A percentile compares a stretch with the other conserved stretches of the same genome.
These are phyloP conservation scores for Colletotrichum caudatum DNA, from an alignment of 2,329 filamentous ascomycete genomes.

Conservation along the genomic window DNA sequence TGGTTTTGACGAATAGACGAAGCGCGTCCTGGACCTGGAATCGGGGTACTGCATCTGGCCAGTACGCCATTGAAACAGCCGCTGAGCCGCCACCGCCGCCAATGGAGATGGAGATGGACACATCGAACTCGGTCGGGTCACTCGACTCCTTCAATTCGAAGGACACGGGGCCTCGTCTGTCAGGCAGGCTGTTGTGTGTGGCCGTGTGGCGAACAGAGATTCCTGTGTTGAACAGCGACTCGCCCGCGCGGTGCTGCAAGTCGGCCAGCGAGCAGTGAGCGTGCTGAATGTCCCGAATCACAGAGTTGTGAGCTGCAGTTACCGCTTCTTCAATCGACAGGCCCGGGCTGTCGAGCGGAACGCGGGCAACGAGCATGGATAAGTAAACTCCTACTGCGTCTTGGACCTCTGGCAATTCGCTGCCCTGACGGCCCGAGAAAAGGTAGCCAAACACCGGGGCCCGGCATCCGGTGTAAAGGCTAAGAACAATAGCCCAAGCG, in stretches of 20 bases:
- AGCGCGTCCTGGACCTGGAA: too few relatives aligned
- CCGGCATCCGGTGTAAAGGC: neutral
- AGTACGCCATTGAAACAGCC: neutral
- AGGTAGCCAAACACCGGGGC: neutral
- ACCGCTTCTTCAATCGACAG: neutral
- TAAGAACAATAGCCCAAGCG: neutral
- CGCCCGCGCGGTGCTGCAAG: neutral
- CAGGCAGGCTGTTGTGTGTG: neutral
- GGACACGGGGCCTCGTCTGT: neutral
- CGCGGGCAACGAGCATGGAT: neutral
- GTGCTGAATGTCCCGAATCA: neutral
- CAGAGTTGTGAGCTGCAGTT: neutral
- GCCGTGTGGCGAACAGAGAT: neutral
- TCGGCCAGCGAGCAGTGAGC: neutral
- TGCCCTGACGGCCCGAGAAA: neutral
- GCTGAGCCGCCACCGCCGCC: neutral
- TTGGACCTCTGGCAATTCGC: neutral
- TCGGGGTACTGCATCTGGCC: neutral
- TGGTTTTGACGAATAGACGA: too few relatives aligned
- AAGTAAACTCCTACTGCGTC: neutral
- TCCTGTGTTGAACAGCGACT: neutral
- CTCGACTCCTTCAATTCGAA: neutral
- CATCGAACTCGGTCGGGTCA: neutral
- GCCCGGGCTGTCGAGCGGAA: neutral
- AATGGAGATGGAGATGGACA: neutral